Evolutionary conservation across 2,329 filamentous ascomycete genomes (phyloP).

Genomic region (Paecilomyces dactylethromorphus): DNA sequence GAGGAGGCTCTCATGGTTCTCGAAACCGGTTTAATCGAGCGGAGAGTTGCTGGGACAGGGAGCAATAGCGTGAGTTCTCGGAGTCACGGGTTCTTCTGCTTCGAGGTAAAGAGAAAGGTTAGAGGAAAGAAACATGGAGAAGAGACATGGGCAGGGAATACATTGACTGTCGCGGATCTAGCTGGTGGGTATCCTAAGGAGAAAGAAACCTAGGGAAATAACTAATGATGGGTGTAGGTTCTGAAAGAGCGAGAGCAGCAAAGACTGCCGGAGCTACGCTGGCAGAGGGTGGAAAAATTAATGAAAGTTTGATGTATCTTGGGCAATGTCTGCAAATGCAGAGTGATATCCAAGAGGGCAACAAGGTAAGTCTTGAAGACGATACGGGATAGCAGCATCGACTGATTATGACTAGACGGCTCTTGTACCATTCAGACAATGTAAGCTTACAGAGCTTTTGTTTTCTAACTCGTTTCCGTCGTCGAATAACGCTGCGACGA

Average conservation of each 20-base stretch:
- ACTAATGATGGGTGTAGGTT: slow-evolving; percentile 42
- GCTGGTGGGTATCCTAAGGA: slow-evolving; percentile 51
- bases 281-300: slow-evolving; percentile 95
- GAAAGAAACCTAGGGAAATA: slow-evolving; percentile 5
- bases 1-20: slow-evolving; percentile 83
- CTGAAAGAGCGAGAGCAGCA: slow-evolving; percentile 84
- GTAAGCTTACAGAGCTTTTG: slow-evolving; percentile 76
- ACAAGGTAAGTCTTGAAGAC: slow-evolving; percentile 52
- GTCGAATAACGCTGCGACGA: slow-evolving; percentile 40
- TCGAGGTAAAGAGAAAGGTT: slow-evolving; percentile 82
- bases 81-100: slow-evolving; percentile 92
- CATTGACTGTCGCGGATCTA: slow-evolving; percentile 82
- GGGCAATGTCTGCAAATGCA: slow-evolving; percentile 97
- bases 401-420: slow-evolving; percentile 50
- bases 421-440: slow-evolving; percentile 72
- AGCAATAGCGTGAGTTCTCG: slow-evolving; percentile 89
- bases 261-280: slow-evolving; percentile 91
- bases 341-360: slow-evolving; percentile 66
- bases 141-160: slow-evolving; percentile 66
- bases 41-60: slow-evolving; percentile 80
- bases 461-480: slow-evolving; percentile 86
- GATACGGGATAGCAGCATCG: slow-evolving; percentile 1
- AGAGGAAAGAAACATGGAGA: slow-evolving; percentile 44
- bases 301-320: slow-evolving; percentile 96
- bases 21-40: slow-evolving; percentile 80